These are phyloP conservation scores for Ceratocystis huliohia DNA, from an alignment of 2,329 filamentous ascomycete species.

Conservation along the genomic window DNA sequence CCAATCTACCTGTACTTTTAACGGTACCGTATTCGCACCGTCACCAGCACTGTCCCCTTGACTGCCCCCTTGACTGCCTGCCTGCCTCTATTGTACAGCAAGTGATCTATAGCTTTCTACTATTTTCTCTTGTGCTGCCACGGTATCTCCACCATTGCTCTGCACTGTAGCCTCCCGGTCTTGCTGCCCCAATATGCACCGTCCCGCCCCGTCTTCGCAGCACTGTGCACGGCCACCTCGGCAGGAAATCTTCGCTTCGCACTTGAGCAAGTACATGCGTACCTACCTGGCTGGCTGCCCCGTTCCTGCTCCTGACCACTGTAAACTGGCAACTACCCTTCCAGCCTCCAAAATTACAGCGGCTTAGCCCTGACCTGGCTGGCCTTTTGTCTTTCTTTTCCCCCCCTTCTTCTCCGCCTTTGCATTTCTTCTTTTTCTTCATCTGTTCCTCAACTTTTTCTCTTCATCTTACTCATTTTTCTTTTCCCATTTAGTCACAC, in stretches of 20 bases:
- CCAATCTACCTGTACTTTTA: too few species aligned
- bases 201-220: background rate
- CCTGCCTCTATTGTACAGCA: background rate
- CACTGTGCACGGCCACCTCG: background rate
- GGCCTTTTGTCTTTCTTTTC: conserved; percentile 18
- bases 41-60: too few species aligned
- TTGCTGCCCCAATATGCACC: background rate
- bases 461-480: conserved; percentile 16
- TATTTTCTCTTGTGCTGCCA: background rate
- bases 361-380: background rate
- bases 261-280: too few species aligned
- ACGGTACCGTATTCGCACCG: too few species aligned
- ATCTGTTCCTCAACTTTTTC: background rate
- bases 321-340: background rate
- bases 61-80: background rate
- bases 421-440: conserved; percentile 15
- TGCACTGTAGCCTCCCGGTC: background rate
- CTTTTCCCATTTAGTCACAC: conserved; percentile 20
- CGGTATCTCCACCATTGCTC: background rate
- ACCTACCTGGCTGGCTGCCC: background rate
- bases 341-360: conserved; percentile 10
- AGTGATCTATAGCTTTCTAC: background rate
- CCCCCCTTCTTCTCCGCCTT: background rate
- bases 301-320: background rate
- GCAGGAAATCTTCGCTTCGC: background rate